phyloP scores from a whole-genome alignment of 1,284 basidiomycete species.

The Heterobasidion occidentale region DNA sequence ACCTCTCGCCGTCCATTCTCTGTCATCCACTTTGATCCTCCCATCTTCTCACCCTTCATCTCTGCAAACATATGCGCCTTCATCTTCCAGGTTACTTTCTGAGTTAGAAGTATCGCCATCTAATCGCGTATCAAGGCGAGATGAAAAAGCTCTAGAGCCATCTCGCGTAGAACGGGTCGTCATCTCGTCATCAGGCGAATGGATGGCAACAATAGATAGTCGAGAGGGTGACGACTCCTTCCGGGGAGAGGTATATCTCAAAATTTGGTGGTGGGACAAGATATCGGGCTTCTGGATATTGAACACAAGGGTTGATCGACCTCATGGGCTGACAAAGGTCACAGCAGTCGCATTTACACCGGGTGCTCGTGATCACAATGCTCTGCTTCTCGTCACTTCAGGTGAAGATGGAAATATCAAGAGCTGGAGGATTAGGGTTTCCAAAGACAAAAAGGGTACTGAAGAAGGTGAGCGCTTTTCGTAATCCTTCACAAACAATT shows the following conservation, averaged over 20 bases:
- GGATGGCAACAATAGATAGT: slow-evolving; percentile 91
- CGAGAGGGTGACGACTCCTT: slow-evolving; percentile 62
- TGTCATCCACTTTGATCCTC: slow-evolving; percentile 73
- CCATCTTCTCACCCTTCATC: slow-evolving; percentile 94
- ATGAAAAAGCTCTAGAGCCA: slow-evolving; percentile 75
- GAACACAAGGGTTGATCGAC: slow-evolving; percentile 87
- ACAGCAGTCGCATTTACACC: slow-evolving; percentile 69
- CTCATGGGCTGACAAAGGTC: slow-evolving; percentile 68
- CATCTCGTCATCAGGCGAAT: slow-evolving; percentile 66
- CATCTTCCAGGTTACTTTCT: slow-evolving; percentile 63
- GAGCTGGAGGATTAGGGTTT: slow-evolving; percentile 55
- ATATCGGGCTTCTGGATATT: slow-evolving; percentile 56
- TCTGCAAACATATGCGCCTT: slow-evolving; percentile 83
- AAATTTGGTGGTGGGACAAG: slow-evolving; percentile 85
- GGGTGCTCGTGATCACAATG: slow-evolving; percentile 17
- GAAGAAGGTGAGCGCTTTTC: slow-evolving; percentile 37
- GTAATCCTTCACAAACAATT: not conserved
- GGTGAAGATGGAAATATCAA: slow-evolving; percentile 67
- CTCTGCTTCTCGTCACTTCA: slow-evolving; percentile 47
- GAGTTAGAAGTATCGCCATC: slow-evolving; percentile 94
- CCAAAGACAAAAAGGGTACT: slow-evolving; percentile 31
- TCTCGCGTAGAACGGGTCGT: slow-evolving; percentile 69
- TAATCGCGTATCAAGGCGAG: slow-evolving; percentile 82
- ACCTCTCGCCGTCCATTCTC: slow-evolving; percentile 67
- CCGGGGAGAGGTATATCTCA: slow-evolving; percentile 71